These are phyloP conservation scores for Starmerella floricola DNA, from an alignment of 805 yeast genomes.

Conservation along the genomic window DNA sequence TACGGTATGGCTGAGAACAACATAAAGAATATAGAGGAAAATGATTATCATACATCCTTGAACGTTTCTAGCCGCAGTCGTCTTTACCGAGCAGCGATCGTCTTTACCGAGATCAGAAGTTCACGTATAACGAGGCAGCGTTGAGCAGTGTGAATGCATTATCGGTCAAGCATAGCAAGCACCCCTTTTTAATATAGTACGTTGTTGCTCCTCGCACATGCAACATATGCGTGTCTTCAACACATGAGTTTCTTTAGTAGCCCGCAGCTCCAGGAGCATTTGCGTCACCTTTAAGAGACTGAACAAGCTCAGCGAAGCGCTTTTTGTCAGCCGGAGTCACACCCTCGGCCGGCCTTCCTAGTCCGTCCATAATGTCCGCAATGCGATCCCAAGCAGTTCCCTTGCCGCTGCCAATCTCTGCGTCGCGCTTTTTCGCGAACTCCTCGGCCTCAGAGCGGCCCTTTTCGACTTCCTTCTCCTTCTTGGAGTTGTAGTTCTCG, in stretches of 20 bases:
- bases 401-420: slow-evolving; percentile 29
- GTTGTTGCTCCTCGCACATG: no score
- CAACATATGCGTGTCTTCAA: not conserved
- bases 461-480: slow-evolving; percentile 52
- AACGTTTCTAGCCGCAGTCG: no score
- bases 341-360: slow-evolving; percentile 30
- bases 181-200: no score
- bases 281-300: slow-evolving; percentile 53
- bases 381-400: slow-evolving; percentile 52
- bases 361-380: slow-evolving; percentile 39
- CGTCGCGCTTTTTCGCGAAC: slow-evolving; percentile 63
- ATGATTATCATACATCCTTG: no score
- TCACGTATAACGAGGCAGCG: no score
- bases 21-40: no score
- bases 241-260: slow-evolving; percentile 27
- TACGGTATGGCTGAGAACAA: no score
- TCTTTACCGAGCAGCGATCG: no score
- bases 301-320: slow-evolving; percentile 53
- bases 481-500: slow-evolving; percentile 76
- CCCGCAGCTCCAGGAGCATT: slow-evolving; percentile 71
- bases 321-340: slow-evolving; percentile 49
- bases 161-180: no score
- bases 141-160: no score
- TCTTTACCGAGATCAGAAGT: no score
- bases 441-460: slow-evolving; percentile 57